Percentiles rank a stretch among this genome's conserved stretches.
Conservation (phyloP, 2,329 filamentous ascomycete species). For the Cryphonectria naterciae region DNA sequence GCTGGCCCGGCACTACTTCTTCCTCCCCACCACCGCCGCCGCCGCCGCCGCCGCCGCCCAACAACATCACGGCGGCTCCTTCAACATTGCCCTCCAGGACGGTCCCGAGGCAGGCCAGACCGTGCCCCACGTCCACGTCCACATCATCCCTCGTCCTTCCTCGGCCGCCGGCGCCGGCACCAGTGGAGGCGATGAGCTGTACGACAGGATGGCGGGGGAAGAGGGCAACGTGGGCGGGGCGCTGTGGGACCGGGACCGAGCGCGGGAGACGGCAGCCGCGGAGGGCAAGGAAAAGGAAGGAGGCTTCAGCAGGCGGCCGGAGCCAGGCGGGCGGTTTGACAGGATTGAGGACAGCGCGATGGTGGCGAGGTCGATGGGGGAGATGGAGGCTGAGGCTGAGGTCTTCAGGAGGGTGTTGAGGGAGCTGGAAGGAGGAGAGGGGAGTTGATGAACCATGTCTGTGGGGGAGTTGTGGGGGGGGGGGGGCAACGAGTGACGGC, state of each 20-base stretch:
- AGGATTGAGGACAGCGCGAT: slow-evolving; percentile 73
- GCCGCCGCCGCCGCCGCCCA: no score
- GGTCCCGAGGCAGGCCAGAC: slow-evolving; percentile 89
- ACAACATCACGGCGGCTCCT: slow-evolving; percentile 55
- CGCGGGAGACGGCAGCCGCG: slow-evolving; percentile 33
- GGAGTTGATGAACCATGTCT: no score
- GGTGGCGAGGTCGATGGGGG: slow-evolving; percentile 67
- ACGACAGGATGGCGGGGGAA: slow-evolving; percentile 80
- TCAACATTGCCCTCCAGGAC: slow-evolving; percentile 96
- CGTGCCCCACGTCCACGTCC: slow-evolving; percentile 89
- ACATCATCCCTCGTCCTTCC: slow-evolving; percentile 77
- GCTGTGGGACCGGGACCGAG: slow-evolving; percentile 58
- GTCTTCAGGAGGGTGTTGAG: slow-evolving; percentile 60
- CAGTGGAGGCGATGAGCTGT: slow-evolving; percentile 69
- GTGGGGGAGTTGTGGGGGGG: no score
- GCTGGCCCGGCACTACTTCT: slow-evolving; percentile 64
- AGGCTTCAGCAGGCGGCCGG: slow-evolving; percentile 38
- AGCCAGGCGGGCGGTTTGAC: slow-evolving; percentile 63
- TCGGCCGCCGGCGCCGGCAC: slow-evolving; percentile 54
- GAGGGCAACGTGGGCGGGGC: slow-evolving; percentile 80
- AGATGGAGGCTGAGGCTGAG: slow-evolving; percentile 80
- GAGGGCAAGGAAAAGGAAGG: neutral
- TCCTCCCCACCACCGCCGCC: no score
- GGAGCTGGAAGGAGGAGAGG: slow-evolving; percentile 43
- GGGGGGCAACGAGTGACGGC: no score